Base-by-base conservation (phyloP, 805 yeast genomes). In the Danielia reshetovae region DNA sequence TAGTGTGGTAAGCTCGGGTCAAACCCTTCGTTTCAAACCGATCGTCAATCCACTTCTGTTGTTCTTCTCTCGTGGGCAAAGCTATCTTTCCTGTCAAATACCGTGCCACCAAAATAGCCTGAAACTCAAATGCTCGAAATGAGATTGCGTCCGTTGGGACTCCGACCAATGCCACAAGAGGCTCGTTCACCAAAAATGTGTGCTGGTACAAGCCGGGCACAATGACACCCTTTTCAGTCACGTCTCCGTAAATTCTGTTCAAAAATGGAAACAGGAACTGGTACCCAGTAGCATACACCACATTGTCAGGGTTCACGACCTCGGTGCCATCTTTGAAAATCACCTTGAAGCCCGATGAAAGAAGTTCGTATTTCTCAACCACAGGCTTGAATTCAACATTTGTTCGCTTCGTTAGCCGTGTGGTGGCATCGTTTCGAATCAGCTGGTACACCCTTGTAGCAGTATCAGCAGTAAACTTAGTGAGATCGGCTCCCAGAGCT, bases 271-370 rank as follows among this genome's bases (percentile, higher is more conserved):
- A 65, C 24, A 76, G 71, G 49, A 78, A 78, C 29, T 76, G 62
- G 55, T 83, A 85, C 1, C 95, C 95, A 0, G 95, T 85, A 32
- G 85, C 83, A 53, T 79, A 82, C 7, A 85, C 61, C 7, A 85
- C 61, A 15, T 52, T 49, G 42, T 84, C 89, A 26, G 83, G 72
- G 24, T 64, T 65, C 1, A 47, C 45, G 2, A 79, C 38, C 8
- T 47, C 54, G 3, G 55, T 44, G 2, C 82, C 87, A 42, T 76
- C 77, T 4, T 46, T 62, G 38, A 80, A 74, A 9, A 55, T 49
- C 2, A 79, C 60, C 18, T 49, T 45, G 29, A 58, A 52, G 8
- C 46, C 69, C 0, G 63, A 48, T 30, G 61, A 58, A 1, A 36
- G 39, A 5, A 47, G 24, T 1, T 52, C 60, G 35, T 48, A 55